A percentile compares a stretch with the other conserved stretches of the same genome.
These are phyloP conservation scores for Aspergillus sojae DNA, from an alignment of 2,329 filamentous ascomycete species.

Conservation along the genomic window DNA sequence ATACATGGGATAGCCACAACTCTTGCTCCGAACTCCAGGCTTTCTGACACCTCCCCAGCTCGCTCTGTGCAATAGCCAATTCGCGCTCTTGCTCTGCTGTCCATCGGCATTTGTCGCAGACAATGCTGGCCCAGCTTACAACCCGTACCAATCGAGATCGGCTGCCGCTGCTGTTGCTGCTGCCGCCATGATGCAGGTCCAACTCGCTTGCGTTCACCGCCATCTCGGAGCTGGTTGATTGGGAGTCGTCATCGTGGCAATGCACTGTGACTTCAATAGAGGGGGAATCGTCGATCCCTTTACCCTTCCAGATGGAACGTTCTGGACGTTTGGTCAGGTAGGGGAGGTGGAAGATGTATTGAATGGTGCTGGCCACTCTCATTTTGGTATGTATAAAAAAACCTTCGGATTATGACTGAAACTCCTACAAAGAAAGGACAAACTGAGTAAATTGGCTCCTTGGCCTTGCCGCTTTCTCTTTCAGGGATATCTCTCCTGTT, in stretches of 20 bases:
- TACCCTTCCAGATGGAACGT: slow-evolving; percentile 19
- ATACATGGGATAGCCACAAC: slow-evolving; percentile 37
- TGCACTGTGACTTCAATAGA: slow-evolving; percentile 7
- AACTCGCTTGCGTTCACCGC: slow-evolving; percentile 21
- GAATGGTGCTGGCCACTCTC: slow-evolving; percentile 24
- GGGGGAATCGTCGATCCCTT: slow-evolving; percentile 8
- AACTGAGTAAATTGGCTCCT: background rate
- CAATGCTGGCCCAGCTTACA: slow-evolving; percentile 36
- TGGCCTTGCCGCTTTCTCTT: background rate
- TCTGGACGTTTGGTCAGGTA: slow-evolving; percentile 20
- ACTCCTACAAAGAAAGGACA: background rate
- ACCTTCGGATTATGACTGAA: background rate
- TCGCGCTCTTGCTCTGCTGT: slow-evolving; percentile 33
- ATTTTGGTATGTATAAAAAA: slow-evolving; percentile 14
- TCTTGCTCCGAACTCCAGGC: slow-evolving; percentile 42
- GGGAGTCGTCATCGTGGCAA: slow-evolving; percentile 4
- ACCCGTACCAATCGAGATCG: slow-evolving; percentile 24
- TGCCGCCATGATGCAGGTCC: slow-evolving; percentile 16
- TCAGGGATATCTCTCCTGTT: background rate
- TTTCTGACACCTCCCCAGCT: slow-evolving; percentile 38
- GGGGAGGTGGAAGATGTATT: slow-evolving; percentile 22
- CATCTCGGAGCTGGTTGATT: slow-evolving; percentile 13
- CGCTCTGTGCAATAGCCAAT: slow-evolving; percentile 28
- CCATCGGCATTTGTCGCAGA: slow-evolving; percentile 32
- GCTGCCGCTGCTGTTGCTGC: slow-evolving; percentile 14